Base-by-base conservation (phyloP, 768 basidiomycete genomes). In the Trametes elegans region DNA sequence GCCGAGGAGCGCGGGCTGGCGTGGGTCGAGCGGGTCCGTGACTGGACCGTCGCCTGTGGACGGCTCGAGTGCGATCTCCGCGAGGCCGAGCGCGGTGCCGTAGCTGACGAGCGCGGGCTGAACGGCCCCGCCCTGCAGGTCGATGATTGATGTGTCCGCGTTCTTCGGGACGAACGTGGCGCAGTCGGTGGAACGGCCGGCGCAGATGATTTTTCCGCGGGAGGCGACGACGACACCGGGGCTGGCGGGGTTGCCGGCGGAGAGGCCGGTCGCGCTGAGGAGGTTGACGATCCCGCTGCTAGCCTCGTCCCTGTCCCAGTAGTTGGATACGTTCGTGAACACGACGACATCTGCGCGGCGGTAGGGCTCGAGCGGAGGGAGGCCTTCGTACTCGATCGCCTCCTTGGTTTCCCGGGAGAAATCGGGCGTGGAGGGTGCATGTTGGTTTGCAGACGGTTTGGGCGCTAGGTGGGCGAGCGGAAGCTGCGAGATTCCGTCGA, bases 401-500 rank as follows among this genome's bases (percentile, higher is more conserved):
- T 78, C 76, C 46, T 71, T 64, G 1, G 82, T 78, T 66, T 91
- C 90, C 26, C 74, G 68, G 29, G 83, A 79, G 65, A 79, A 92
- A 55, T 80, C 73, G 0, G 88, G 88, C 3, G 71, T 68, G 5
- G 62, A 51, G 1, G 88, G 86, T 0, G 76, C 70, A 13, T 69
- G 46, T 60, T 90, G 88, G 44, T 79, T 74, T 1, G 66, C 62
- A 0, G 61, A 55, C 0, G 80, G 77, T 65, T 89, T 89, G 5
- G 57, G 48, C 1, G 72, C 47, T 1, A 68, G 56, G 32, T 71
- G 55, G 0, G 83, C 72, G 2, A 65, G 23, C 4, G 46, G 16
- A 76, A 72, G 64, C 67, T 94, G 93, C 0, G 83, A 67, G 52
- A 93, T 87, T 10, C 92, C 92, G 60, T 95, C 93, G 50, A 93